phyloP scores from a whole-genome alignment of 805 yeast genomes.

The Scheffersomyces ergatensis region DNA sequence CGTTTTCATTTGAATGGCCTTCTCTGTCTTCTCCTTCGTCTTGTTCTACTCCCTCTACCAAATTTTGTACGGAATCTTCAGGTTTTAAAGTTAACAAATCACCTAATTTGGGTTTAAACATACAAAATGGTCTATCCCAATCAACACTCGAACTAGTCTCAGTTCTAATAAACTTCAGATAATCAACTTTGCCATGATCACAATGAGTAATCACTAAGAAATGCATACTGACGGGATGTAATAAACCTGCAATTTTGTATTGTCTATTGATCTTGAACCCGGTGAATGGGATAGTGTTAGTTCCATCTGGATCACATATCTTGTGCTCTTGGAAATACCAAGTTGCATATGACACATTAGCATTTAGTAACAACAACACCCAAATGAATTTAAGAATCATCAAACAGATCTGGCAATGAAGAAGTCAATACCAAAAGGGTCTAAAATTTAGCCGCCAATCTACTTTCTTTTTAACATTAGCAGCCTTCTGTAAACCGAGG shows the following conservation, averaged over 20 bases:
- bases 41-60: not conserved
- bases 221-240: slow-evolving; percentile 36
- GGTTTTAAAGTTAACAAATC: slow-evolving; percentile 7
- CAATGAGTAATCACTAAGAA: slow-evolving; percentile 52
- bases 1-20: too few species aligned
- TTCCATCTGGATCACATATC: slow-evolving; percentile 28
- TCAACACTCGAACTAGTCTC: slow-evolving; percentile 35
- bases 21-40: slow-evolving; percentile 1
- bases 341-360: slow-evolving; percentile 5
- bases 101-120: slow-evolving; percentile 29
- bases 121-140: slow-evolving; percentile 50
- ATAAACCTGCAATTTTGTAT: slow-evolving; percentile 36
- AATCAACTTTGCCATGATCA: slow-evolving; percentile 45
- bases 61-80: slow-evolving; percentile 8
- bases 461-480: too few species aligned
- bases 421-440: too few species aligned
- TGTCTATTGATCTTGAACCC: slow-evolving; percentile 57
- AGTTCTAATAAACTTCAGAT: slow-evolving; percentile 34
- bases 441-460: too few species aligned
- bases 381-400: not conserved
- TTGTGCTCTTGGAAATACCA: slow-evolving; percentile 25
- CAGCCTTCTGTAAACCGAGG: too few species aligned
- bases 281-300: slow-evolving; percentile 40
- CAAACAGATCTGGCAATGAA: not conserved
- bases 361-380: not conserved